Conservation (phyloP, 306 rosid genomes). For the Lathyrus sativus region DNA sequence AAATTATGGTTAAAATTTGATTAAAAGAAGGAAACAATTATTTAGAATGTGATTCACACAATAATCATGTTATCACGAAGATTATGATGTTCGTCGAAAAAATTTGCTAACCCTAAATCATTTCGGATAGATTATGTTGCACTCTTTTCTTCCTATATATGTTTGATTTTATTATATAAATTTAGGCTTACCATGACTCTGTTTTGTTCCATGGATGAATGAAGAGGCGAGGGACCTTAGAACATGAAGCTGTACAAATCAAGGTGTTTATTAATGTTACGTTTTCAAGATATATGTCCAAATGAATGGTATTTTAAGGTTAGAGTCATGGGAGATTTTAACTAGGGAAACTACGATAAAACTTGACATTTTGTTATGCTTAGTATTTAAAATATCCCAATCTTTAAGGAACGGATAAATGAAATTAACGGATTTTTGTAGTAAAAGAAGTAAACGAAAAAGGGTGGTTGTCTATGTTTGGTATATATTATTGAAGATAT, state of each 20-base stretch:
- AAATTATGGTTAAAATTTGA: constrained; percentile 28
- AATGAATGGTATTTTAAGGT: constrained; percentile 13
- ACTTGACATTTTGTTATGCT: constrained; percentile 13
- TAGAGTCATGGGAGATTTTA: constrained; percentile 29
- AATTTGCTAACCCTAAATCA: not conserved
- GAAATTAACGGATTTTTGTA: constrained; percentile 34
- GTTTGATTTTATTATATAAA: not conserved
- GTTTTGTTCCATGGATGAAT: constrained; percentile 44
- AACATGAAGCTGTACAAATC: constrained; percentile 11
- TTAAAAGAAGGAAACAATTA: not conserved
- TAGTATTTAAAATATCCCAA: constrained; percentile 9
- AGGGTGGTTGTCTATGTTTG: constrained; percentile 40
- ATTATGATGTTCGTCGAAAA: not conserved
- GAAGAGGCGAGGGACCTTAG: constrained; percentile 34
- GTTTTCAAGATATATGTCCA: constrained; percentile 21
- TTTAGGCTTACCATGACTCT: constrained; percentile 36
- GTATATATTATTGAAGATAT: not conserved
- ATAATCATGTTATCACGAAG: not conserved
- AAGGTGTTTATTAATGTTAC: constrained; percentile 22
- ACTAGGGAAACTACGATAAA: constrained; percentile 19
- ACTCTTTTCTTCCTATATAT: not conserved
- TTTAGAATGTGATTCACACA: not conserved
- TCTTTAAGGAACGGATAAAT: constrained; percentile 9
- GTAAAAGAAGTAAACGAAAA: constrained; percentile 34
- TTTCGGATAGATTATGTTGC: not conserved